Evolutionary conservation across 2,329 filamentous ascomycete species (phyloP).

Genomic region (Pseudomassariella vexata): DNA sequence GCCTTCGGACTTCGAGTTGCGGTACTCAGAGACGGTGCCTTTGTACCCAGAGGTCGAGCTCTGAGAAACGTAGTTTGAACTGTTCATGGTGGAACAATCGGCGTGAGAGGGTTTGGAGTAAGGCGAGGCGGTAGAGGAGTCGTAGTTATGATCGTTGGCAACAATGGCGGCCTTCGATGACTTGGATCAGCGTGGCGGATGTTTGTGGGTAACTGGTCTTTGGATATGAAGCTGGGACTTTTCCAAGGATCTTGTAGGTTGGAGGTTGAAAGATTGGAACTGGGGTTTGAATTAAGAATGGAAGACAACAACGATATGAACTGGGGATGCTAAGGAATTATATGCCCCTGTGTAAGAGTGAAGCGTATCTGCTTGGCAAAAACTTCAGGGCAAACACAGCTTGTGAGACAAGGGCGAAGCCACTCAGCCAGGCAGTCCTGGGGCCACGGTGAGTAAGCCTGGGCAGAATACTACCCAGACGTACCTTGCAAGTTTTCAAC

Average conservation of each 20-base stretch:
- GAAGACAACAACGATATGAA: neutral
- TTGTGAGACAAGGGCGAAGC: too few species aligned
- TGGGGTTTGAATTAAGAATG: neutral
- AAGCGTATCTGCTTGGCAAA: too few species aligned
- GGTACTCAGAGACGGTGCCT: neutral
- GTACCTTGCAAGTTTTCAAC: too few species aligned
- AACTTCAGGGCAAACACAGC: too few species aligned
- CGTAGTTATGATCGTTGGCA: constrained; percentile 3
- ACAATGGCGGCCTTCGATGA: constrained; percentile 6
- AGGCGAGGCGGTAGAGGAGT: constrained; percentile 1
- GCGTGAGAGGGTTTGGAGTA: constrained; percentile 1
- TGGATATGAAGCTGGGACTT: neutral
- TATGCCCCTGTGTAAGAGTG: too few species aligned
- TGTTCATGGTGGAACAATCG: neutral
- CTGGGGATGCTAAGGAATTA: too few species aligned
- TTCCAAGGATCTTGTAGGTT: neutral
- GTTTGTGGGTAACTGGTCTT: neutral
- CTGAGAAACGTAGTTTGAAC: neutral
- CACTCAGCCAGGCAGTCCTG: too few species aligned
- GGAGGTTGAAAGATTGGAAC: neutral
- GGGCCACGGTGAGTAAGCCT: too few species aligned
- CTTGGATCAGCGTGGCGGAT: constrained; percentile 2
- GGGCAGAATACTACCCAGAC: too few species aligned
- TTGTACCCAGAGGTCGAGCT: neutral
- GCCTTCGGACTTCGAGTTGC: neutral